phyloP scores from a whole-genome alignment of 1,284 basidiomycete genomes.

The Paramarasmius palmivorus region DNA sequence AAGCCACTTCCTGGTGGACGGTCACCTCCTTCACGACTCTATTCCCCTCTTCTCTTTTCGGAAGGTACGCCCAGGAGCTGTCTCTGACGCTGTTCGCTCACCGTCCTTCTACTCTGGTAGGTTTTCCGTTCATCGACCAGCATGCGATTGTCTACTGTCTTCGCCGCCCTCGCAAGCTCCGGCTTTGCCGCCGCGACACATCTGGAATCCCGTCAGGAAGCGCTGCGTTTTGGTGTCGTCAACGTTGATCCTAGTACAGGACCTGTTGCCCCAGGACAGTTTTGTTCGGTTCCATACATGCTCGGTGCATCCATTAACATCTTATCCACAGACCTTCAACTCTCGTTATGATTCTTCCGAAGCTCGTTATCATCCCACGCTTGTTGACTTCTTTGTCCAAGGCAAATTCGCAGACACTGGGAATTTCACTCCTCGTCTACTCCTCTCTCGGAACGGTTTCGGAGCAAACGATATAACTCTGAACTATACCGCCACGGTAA shows the following conservation, averaged over 20 bases:
- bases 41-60: too few relatives aligned
- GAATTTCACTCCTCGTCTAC: neutral
- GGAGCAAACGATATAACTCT: neutral
- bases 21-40: too few relatives aligned
- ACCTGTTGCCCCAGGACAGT: neutral
- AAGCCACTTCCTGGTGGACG: too few relatives aligned
- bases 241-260: neutral
- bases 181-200: neutral
- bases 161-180: neutral
- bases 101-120: neutral
- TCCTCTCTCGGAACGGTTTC: neutral
- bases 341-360: neutral
- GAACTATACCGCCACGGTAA: neutral
- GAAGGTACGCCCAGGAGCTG: too few relatives aligned
- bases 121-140: neutral
- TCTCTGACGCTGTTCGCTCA: too few relatives aligned
- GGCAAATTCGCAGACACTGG: neutral
- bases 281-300: neutral
- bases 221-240: neutral
- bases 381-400: conserved; percentile 1
- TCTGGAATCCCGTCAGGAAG: neutral
- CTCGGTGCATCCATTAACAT: neutral
- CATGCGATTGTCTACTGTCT: conserved; percentile 1
- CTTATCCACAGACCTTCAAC: neutral
- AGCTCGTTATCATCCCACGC: neutral